Evolutionary conservation across 345 rosid genomes (phyloP), one percentile per base, ranked within the genome.

Genomic region (Physaria fendleri): DNA sequence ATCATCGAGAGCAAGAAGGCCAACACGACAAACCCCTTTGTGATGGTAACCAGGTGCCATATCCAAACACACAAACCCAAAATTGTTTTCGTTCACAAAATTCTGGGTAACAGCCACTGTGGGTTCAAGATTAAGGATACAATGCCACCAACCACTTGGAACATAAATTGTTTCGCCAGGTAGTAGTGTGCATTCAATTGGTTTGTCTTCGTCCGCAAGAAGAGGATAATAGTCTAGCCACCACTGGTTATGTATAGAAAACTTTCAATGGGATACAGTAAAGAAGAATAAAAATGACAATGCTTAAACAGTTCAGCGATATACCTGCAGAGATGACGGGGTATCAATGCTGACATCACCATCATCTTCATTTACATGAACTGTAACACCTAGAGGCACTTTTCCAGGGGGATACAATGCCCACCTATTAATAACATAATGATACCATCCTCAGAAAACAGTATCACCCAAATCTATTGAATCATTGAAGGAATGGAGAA

Each of bases 121-220:
- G 53, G 92, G 77, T 66, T 92, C 96, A 65, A 92, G 75, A 77
- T 92, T 92, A 20, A 92, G 84, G 45, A 92, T 77, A 47, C 98
- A 88, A 56, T 92, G 98, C 98, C 98, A 92, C 98, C 96, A 92
- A 62, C 98, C 98, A 54, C 90, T 92, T 37, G 98, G 98, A 77
- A 92, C 87, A 77, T 77, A 86, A 62, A 92, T 81, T 3, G 98
- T 92, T 76, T 88, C 98, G 10, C 98, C 98, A 14, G 98, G 84
- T 59, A 74, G 79, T 63, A 85, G 93, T 11, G 95, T 92, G 62
- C 90, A 88, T 59, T 85, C 96, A 64, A 92, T 85, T 29, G 98
- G 98, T 71, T 84, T 92, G 78, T 88, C 96, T 72, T 79, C 83
- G 39, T 85, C 88, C 2, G 95, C 81, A 68, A 92, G 96, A 73